Base-by-base conservation (phyloP, 2,329 filamentous ascomycete genomes). In the Myriosclerotinia duriaeana region DNA sequence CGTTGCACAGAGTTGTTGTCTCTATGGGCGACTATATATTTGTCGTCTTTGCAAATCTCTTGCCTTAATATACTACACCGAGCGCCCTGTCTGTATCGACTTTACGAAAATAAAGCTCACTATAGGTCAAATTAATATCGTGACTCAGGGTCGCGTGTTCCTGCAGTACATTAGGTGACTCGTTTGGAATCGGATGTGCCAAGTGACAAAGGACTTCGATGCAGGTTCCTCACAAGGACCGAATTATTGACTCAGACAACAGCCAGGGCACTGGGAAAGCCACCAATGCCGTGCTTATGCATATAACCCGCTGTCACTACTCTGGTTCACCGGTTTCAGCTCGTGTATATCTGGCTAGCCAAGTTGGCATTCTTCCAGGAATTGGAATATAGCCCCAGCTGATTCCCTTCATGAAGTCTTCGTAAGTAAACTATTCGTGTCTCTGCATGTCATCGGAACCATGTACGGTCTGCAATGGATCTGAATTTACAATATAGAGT, bases 181-280 rank as follows among this genome's bases (percentile, higher is more conserved):
- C 14, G 9, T 26, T 14, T 38, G n/a, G 44, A 26, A 20, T 60
- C 44, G 30, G 30, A 58, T 22, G n/a, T 48, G 44, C 44, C 30
- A 50, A 61, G 34, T 61, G 44, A 50, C 58, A 38, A 38, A 36
- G 34, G 34, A 20, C 9, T 5, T 36, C 53, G n/a, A 54, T n/a
- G 34, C 53, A 17, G 46, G n/a, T 50, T 60, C 5, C 14, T 50
- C 20, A 26, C n/a, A 20, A 50, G 44, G n/a, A 26, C 4, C 30
- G 38, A 14, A 30, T 17, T 22, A 20, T 61, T 40, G 42, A 40
- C 3, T 30, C 34, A 50, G 58, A 8, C 34, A 50, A 22, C n/a
- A 50, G 34, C 58, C 58, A 61, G 58, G 34, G 20, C 30, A 40
- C 15, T 61, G 58, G 58, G 46, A 61, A 38, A 40, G 44, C 34